These are phyloP conservation scores for Phytophthora colocasiae DNA, from an alignment of 352 stramenopile genomes.

Conservation along the genomic window DNA sequence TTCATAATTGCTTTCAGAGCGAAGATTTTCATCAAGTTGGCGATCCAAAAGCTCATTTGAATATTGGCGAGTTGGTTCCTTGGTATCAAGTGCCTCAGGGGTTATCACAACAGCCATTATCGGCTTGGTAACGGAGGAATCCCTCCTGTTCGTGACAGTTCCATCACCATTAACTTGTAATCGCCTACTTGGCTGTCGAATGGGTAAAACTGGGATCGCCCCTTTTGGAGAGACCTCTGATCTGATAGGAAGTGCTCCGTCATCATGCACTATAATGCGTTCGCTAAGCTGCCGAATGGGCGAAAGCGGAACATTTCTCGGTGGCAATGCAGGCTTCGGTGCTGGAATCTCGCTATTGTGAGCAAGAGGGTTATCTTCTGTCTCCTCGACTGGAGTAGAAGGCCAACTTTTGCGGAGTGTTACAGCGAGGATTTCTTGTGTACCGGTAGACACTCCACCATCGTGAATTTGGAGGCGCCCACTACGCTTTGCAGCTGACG, in stretches of 20 bases:
- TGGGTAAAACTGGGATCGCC: conserved; percentile 5
- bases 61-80: conserved; percentile 1
- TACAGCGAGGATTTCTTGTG: conserved; percentile 11
- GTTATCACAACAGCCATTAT: conserved; percentile 3
- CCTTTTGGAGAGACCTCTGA: conserved; percentile 6
- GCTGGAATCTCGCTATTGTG: background rate
- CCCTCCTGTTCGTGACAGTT: conserved; percentile 1
- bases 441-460: conserved; percentile 17
- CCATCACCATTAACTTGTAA: conserved; percentile 20
- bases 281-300: conserved; percentile 26
- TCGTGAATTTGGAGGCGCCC: conserved; percentile 24
- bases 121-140: conserved; percentile 1
- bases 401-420: conserved; percentile 14
- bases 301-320: conserved; percentile 11
- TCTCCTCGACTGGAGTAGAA: conserved; percentile 16
- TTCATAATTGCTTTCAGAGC: conserved; percentile 8
- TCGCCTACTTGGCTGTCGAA: conserved; percentile 19
- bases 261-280: conserved; percentile 28
- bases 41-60: conserved; percentile 2
- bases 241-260: conserved; percentile 18
- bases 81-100: conserved; percentile 1
- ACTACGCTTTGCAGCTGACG: conserved; percentile 11
- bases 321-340: conserved; percentile 3
- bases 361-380: background rate
- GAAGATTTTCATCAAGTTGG: conserved; percentile 1